Percentiles rank a stretch among this genome's conserved stretches.
Conservation (phyloP, 495 filamentous ascomycete species). For the Podospora sp. region DNA sequence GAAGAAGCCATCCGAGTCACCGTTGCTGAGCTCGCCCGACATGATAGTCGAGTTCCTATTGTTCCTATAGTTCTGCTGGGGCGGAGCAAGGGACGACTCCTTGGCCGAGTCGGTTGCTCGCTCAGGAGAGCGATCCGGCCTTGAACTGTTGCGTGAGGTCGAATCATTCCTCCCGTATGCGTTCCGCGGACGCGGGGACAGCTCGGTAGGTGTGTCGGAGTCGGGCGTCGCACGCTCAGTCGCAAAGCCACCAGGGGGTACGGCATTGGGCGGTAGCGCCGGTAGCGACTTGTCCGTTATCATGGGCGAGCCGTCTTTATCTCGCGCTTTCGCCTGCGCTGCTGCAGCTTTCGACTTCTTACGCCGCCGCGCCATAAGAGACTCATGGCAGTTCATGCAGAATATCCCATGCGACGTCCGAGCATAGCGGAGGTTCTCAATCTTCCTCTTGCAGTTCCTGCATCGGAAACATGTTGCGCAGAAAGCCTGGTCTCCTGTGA, state of each 20-base stretch:
- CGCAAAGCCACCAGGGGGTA: constrained; percentile 57
- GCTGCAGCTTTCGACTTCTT: constrained; percentile 78
- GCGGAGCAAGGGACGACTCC: constrained; percentile 66
- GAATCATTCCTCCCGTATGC: constrained; percentile 51
- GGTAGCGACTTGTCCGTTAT: constrained; percentile 93
- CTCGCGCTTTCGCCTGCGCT: constrained; percentile 60
- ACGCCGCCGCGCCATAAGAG: constrained; percentile 91
- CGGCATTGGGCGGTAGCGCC: constrained; percentile 78
- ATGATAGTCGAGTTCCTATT: constrained; percentile 73
- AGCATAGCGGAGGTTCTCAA: constrained; percentile 97
- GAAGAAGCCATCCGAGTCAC: constrained; percentile 73
- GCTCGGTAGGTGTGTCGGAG: constrained; percentile 73
- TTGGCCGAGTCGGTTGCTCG: constrained; percentile 39
- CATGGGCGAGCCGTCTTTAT: constrained; percentile 62
- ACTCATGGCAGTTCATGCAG: constrained; percentile 99
- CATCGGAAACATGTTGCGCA: constrained; percentile 97
- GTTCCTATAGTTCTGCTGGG: constrained; percentile 75
- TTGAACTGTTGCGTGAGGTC: constrained; percentile 52
- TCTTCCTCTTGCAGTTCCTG: constrained; percentile 96
- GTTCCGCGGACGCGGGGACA: constrained; percentile 65
- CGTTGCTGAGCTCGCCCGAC: constrained; percentile 60
- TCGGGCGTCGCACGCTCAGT: constrained; percentile 73
- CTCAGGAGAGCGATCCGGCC: constrained; percentile 53
- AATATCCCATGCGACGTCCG: constrained; percentile 98
- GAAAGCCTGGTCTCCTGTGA: constrained; percentile 98